A percentile compares a stretch with the other conserved stretches of the same genome.
phyloP scores from a whole-genome alignment of 1,284 basidiomycete genomes.

The Phlebopus sp. region DNA sequence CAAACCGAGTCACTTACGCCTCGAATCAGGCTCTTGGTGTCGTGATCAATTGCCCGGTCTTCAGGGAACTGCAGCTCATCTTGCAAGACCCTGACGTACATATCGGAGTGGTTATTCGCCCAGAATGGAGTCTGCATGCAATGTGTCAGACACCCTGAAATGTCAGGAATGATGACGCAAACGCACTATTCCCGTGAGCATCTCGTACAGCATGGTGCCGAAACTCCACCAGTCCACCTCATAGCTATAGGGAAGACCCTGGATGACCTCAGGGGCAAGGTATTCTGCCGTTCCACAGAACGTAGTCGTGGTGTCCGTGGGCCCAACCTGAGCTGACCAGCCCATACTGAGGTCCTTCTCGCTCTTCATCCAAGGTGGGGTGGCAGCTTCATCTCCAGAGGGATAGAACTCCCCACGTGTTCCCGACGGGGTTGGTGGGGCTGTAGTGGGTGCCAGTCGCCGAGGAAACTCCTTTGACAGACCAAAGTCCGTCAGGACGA shows the following conservation, averaged over 20 bases:
- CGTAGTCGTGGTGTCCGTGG: constrained; percentile 69
- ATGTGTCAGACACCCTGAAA: constrained; percentile 18
- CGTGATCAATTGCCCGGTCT: constrained; percentile 86
- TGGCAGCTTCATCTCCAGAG: constrained; percentile 43
- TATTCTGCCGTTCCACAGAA: constrained; percentile 95
- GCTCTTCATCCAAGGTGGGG: constrained; percentile 72
- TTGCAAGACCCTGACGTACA: constrained; percentile 90
- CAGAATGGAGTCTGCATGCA: constrained; percentile 82
- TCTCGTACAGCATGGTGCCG: constrained; percentile 96
- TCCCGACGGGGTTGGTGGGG: constrained; percentile 56
- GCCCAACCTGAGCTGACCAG: constrained; percentile 54
- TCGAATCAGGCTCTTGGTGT: constrained; percentile 92
- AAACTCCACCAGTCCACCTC: constrained; percentile 98
- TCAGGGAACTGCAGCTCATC: constrained; percentile 88
- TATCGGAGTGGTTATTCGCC: constrained; percentile 91
- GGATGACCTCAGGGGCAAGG: constrained; percentile 91
- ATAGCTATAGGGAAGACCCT: constrained; percentile 87
- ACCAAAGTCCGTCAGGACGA: constrained; percentile 95
- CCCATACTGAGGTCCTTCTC: constrained; percentile 49
- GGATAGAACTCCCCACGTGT: constrained; percentile 49
- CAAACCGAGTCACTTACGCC: constrained; percentile 58
- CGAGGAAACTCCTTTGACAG: constrained; percentile 84
- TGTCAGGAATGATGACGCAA: constrained; percentile 7
- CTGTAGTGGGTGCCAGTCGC: constrained; percentile 41
- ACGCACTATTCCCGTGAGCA: constrained; percentile 86